Evolutionary conservation across 169 alveolate genomes (phyloP).

Genomic region (Cardiosporidium cionae): DNA sequence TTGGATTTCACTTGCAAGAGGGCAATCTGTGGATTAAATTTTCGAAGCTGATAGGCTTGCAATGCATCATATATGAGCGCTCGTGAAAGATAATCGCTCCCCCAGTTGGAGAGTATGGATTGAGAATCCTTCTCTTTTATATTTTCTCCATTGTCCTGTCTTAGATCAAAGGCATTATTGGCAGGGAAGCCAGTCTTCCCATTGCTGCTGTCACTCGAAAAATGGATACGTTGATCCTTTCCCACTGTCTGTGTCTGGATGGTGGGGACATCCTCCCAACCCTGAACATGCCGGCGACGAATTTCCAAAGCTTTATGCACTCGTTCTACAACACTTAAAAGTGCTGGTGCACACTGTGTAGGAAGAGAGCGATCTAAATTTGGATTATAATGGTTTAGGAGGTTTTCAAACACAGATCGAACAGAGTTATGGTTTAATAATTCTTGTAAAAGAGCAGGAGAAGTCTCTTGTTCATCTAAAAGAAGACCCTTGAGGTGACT

Average conservation of each 20-base stretch:
- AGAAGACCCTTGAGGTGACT: neutral
- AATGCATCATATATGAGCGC: neutral
- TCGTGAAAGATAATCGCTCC: neutral
- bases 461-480: neutral
- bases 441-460: neutral
- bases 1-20: neutral
- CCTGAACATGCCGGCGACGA: neutral
- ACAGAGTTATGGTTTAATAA: neutral
- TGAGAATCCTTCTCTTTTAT: neutral
- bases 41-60: neutral
- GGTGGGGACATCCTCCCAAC: too few species aligned
- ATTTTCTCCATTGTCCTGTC: neutral
- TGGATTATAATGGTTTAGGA: neutral
- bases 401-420: neutral
- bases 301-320: neutral
- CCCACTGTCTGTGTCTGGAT: too few species aligned
- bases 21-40: neutral
- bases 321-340: neutral
- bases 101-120: neutral
- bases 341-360: neutral
- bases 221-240: too few species aligned
- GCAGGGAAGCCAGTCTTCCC: too few species aligned
- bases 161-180: neutral
- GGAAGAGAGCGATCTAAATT: neutral
- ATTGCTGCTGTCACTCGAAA: too few species aligned